Conservation (phyloP, 805 yeast species). For the Starmerella floricola region DNA sequence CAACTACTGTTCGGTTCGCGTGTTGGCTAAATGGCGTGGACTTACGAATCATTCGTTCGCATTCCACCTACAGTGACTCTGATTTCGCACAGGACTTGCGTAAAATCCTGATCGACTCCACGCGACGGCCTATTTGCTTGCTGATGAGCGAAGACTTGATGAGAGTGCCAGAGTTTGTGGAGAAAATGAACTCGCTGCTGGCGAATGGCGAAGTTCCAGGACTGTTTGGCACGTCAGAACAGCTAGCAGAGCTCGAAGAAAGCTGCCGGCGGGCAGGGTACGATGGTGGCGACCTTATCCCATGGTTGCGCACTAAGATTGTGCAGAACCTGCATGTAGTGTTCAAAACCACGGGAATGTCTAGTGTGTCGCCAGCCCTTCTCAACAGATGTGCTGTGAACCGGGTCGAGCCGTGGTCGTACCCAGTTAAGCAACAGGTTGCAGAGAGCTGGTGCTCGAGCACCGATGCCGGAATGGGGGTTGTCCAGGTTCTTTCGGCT, state of each 20-base stretch:
- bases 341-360: conserved; percentile 47
- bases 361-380: conserved; percentile 68
- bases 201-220: conserved; percentile 93
- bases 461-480: conserved; percentile 21
- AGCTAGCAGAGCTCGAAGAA: conserved; percentile 11
- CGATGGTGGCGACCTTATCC: conserved; percentile 42
- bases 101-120: conserved; percentile 35
- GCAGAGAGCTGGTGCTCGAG: conserved; percentile 16
- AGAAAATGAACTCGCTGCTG: conserved; percentile 81
- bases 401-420: conserved; percentile 82
- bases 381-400: conserved; percentile 79
- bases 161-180: conserved; percentile 65
- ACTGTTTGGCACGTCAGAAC: conserved; percentile 46
- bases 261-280: conserved; percentile 8
- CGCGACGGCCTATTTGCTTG: conserved; percentile 38
- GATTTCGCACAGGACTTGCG: conserved; percentile 62
- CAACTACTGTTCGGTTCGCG: conserved; percentile 65
- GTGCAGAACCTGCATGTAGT: conserved; percentile 69
- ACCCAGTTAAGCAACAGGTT: conserved; percentile 9
- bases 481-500: conserved; percentile 25
- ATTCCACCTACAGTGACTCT: conserved; percentile 39
- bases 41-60: conserved; percentile 46
- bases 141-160: conserved; percentile 73
- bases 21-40: conserved; percentile 81
- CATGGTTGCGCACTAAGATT: conserved; percentile 62